Evolutionary conservation across 1,284 basidiomycete genomes (phyloP).

Genomic region (Gymnopus androsaceus): DNA sequence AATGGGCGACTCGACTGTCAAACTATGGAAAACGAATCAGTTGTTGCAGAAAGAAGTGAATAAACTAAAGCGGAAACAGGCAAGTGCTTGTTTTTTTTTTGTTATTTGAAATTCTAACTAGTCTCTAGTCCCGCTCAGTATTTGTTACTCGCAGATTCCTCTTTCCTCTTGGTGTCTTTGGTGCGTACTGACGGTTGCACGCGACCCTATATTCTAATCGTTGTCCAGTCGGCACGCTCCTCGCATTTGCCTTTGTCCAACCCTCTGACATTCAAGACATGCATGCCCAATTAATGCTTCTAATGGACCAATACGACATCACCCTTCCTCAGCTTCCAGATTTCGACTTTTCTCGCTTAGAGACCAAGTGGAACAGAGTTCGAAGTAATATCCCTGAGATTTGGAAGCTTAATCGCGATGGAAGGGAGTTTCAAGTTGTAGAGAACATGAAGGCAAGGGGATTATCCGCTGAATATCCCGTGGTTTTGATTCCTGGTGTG

Average conservation of each 20-base stretch:
- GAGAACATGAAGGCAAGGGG: slow-evolving; percentile 69
- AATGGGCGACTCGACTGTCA: no score
- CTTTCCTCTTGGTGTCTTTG: slow-evolving; percentile 33
- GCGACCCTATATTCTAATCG: slow-evolving; percentile 8
- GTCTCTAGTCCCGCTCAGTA: slow-evolving; percentile 20
- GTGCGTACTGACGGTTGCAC: slow-evolving; percentile 28
- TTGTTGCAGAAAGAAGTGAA: no score
- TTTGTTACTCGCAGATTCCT: slow-evolving; percentile 30
- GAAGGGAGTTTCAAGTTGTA: slow-evolving; percentile 84
- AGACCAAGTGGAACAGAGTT: slow-evolving; percentile 69
- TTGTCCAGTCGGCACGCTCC: slow-evolving; percentile 59
- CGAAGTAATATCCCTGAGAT: slow-evolving; percentile 66
- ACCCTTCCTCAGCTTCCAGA: no score
- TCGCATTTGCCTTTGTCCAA: no score
- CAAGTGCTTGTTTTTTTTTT: not conserved
- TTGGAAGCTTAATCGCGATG: slow-evolving; percentile 81
- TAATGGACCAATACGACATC: no score
- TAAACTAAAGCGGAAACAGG: no score
- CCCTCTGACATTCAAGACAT: no score
- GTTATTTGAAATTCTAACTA: not conserved
- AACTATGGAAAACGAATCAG: no score
- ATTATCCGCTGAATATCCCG: slow-evolving; percentile 76
- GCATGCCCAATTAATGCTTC: no score
- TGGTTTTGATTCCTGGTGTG: no score
- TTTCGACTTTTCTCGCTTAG: no score